Conservation (phyloP, 2,329 filamentous ascomycete genomes). For the Exophiala sp. region DNA sequence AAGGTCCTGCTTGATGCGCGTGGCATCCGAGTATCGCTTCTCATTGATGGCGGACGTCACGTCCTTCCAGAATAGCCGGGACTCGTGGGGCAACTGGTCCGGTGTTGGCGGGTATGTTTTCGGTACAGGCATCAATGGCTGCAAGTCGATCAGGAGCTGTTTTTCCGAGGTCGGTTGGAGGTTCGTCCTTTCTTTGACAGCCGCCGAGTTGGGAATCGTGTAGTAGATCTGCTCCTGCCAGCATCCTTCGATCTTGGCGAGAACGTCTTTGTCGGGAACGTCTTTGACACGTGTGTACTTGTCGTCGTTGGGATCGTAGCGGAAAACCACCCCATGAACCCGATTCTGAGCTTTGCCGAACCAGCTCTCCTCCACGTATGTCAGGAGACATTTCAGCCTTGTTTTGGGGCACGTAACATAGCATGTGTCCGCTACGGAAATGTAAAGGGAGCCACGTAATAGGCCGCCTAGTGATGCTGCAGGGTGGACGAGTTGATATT, state of each 20-base stretch:
- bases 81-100: conserved; percentile 81
- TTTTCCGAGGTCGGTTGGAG: conserved; percentile 50
- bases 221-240: conserved; percentile 72
- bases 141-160: conserved; percentile 78
- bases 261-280: conserved; percentile 74
- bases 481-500: conserved; percentile 91
- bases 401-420: conserved; percentile 88
- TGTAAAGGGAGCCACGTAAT: conserved; percentile 75
- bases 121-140: conserved; percentile 69
- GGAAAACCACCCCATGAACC: conserved; percentile 85
- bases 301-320: conserved; percentile 81
- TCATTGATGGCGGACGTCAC: conserved; percentile 79
- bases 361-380: conserved; percentile 94
- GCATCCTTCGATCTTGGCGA: conserved; percentile 73
- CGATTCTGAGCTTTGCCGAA: conserved; percentile 85
- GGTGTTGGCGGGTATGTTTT: conserved; percentile 75
- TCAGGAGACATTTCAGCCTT: conserved; percentile 81
- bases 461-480: conserved; percentile 87
- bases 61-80: conserved; percentile 74
- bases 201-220: conserved; percentile 36
- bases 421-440: conserved; percentile 84
- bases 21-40: conserved; percentile 80
- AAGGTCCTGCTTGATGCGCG: conserved; percentile 78
- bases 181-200: conserved; percentile 32
- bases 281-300: conserved; percentile 73